Evolutionary conservation across 345 rosid species (phyloP).

Genomic region (Eucalyptus curtisii): DNA sequence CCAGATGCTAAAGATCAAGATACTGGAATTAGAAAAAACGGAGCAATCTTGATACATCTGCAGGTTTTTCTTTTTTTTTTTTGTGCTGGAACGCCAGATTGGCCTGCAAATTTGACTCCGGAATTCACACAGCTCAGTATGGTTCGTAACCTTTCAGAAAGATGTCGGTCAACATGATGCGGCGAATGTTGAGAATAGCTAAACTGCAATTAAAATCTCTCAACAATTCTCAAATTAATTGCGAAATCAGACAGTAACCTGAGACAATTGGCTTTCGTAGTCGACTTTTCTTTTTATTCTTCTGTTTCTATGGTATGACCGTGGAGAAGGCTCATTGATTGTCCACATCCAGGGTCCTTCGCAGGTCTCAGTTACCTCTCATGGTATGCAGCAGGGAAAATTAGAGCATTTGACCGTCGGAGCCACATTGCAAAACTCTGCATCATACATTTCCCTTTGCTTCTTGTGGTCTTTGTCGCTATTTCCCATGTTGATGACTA

Average conservation of each 20-base stretch:
- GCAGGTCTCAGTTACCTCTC: conserved; percentile 48
- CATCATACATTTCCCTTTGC: conserved; percentile 32
- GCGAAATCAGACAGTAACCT: background rate
- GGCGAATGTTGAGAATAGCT: rapidly evolving
- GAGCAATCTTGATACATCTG: background rate
- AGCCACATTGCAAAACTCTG: conserved; percentile 48
- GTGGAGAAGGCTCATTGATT: background rate
- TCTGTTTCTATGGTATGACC: background rate
- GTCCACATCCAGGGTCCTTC: conserved; percentile 38
- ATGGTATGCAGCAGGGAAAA: background rate
- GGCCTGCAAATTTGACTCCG: rapidly evolving
- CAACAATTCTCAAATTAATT: background rate
- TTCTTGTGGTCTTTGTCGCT: conserved; percentile 34
- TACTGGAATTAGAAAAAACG: background rate
- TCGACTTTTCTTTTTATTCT: background rate
- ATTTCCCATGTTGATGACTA: conserved; percentile 48
- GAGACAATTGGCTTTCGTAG: background rate
- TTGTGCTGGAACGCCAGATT: background rate
- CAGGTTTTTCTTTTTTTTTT: background rate
- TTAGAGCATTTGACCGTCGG: too few species aligned
- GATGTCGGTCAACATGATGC: background rate
- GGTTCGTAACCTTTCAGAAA: background rate
- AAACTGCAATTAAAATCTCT: background rate
- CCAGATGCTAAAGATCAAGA: background rate
- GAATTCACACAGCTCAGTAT: background rate